Base-by-base conservation (phyloP, 1,139 yeast genomes). In the Candida pseudoviswanathii region DNA sequence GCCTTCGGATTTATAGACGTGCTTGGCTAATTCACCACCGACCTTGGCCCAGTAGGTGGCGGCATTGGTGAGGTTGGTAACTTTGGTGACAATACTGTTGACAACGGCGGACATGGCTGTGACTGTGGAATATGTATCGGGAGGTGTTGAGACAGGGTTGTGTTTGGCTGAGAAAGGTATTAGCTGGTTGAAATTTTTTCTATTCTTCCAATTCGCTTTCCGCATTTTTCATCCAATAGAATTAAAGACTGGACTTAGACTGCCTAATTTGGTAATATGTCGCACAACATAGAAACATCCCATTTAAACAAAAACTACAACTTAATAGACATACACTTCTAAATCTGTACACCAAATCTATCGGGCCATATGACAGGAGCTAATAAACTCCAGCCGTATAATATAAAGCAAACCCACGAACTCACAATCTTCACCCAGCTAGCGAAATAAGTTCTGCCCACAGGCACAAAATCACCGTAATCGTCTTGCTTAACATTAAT, bases 311-410 rank as follows among this genome's bases (percentile, higher is more conserved):
- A 21, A 22, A 5, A 22, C 26, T 24, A 41, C 30, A 22, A 40
- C 34, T 10, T 9, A n/a, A 25, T 27, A 32, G 8, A 39, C 42
- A 22, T 11, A 10, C 7, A 34, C 22, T 21, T n/a, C 33, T 63
- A 68, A 16, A 68, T 48, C 48, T 58, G 67, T 9, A 71, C 68
- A 2, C 73, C 82, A 66, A 92, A 94, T 54, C 97, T 73, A 58
- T 94, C 98, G 2, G 98, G 98, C 77, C 91, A 80, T 21, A 90
- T 57, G 4, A 89, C 87, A 0, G 99, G 99, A 0, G 98, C 99
- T 8, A 89, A 66, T 53, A 94, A 71, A 11, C 96, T 89, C 99
- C 99, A 94, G 1, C 86, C 85, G 62, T 92, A 95, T 46, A 95
- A 77, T 6, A 77, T 70, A 64, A 85, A 94, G 64, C 99, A 95